Conservation (phyloP, 2,329 filamentous ascomycete species). For the Aplosporella prunicola region DNA sequence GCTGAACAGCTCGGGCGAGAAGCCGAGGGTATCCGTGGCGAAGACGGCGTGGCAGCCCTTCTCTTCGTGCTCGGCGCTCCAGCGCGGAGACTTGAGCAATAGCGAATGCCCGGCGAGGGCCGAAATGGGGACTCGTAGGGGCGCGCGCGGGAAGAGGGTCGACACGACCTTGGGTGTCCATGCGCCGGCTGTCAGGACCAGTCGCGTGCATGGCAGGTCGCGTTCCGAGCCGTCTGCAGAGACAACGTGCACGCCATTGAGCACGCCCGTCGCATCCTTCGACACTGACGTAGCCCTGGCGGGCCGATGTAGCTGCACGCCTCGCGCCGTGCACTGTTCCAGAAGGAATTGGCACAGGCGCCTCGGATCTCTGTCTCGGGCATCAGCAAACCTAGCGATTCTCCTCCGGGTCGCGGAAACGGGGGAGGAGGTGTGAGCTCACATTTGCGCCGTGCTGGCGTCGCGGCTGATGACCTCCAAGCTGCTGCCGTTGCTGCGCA, state of each 20-base stretch:
- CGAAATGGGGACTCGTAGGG: conserved; percentile 45
- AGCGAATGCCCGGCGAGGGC: conserved; percentile 64
- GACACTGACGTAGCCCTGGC: conserved; percentile 46
- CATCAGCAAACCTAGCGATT: background rate
- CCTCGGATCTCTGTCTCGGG: conserved; percentile 50
- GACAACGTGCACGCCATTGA: conserved; percentile 46
- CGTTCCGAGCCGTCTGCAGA: conserved; percentile 36
- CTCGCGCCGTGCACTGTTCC: conserved; percentile 44
- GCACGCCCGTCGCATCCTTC: conserved; percentile 40
- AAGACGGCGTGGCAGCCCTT: conserved; percentile 59
- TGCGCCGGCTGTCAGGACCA: conserved; percentile 60
- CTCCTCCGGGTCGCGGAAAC: background rate
- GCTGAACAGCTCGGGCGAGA: conserved; percentile 63
- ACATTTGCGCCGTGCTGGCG: conserved; percentile 56
- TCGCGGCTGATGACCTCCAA: conserved; percentile 54
- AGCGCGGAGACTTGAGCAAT: conserved; percentile 52
- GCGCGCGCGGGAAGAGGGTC: conserved; percentile 52
- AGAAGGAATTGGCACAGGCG: conserved; percentile 58
- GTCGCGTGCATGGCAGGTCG: conserved; percentile 51
- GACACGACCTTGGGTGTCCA: conserved; percentile 62
- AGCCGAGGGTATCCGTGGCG: conserved; percentile 47
- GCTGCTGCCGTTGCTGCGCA: conserved; percentile 42
- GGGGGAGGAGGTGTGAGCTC: too few relatives aligned
- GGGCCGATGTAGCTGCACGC: conserved; percentile 58
- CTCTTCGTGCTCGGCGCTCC: conserved; percentile 36